Percentiles rank a stretch among this genome's conserved stretches.
phyloP scores from a whole-genome alignment of 228 moss, liverwort and hornwort genomes.

The Sphagnum magellanicum region DNA sequence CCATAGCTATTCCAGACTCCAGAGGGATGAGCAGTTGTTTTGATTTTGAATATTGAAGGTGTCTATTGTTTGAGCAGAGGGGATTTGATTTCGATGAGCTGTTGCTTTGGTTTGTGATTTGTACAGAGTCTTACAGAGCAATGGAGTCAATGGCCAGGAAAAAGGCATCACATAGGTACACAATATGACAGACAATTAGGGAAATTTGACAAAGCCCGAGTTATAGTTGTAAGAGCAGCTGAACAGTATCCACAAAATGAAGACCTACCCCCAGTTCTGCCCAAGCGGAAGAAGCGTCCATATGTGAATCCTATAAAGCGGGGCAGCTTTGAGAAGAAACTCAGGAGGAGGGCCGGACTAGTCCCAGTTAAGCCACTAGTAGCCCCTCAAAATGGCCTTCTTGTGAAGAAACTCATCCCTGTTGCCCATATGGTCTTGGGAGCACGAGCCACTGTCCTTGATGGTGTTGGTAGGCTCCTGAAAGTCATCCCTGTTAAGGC shows the following conservation, averaged over 20 bases:
- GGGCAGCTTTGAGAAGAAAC: slow-evolving; percentile 44
- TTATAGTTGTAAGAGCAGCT: slow-evolving; percentile 16
- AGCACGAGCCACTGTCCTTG: slow-evolving; percentile 46
- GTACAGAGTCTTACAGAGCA: too few relatives aligned
- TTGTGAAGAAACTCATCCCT: slow-evolving; percentile 59
- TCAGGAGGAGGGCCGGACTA: slow-evolving; percentile 18
- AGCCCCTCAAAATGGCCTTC: slow-evolving; percentile 78
- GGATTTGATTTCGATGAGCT: too few relatives aligned
- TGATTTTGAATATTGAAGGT: too few relatives aligned
- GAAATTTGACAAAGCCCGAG: too few relatives aligned
- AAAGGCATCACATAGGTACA: too few relatives aligned
- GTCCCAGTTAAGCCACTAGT: slow-evolving; percentile 18
- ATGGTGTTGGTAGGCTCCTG: slow-evolving; percentile 66
- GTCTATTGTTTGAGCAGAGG: too few relatives aligned
- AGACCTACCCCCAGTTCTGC: slow-evolving; percentile 44
- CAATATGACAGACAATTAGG: too few relatives aligned
- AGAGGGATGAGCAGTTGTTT: too few relatives aligned
- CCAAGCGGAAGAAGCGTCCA: slow-evolving; percentile 68
- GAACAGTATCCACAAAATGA: slow-evolving; percentile 46
- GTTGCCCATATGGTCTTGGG: slow-evolving; percentile 54
- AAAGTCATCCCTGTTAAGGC: slow-evolving; percentile 54
- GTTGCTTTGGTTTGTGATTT: too few relatives aligned
- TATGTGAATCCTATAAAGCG: slow-evolving; percentile 33
- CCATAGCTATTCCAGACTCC: too few relatives aligned
- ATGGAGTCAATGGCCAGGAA: too few relatives aligned